phyloP scores from a whole-genome alignment of 257 asterid genomes.

The Solanum acaule region DNA sequence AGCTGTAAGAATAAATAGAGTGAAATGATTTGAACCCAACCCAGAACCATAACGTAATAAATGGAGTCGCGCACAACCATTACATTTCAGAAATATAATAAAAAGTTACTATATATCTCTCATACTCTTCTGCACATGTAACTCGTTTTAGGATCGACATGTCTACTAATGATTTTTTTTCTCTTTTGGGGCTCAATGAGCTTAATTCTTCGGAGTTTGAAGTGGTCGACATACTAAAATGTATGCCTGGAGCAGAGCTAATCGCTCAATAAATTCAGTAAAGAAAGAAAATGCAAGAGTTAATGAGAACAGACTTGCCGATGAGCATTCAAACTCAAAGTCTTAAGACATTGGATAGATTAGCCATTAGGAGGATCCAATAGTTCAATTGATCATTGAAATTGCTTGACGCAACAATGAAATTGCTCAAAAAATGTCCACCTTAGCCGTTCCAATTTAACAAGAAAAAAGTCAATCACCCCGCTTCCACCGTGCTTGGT shows the following conservation, averaged over 20 bases:
- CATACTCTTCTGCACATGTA: not conserved
- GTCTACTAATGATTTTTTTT: not conserved
- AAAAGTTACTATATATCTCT: not conserved
- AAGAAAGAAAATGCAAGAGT: not conserved
- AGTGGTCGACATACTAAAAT: not conserved
- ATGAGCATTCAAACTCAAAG: not conserved
- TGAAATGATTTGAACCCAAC: not conserved
- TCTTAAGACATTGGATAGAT: not conserved
- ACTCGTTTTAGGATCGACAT: not conserved
- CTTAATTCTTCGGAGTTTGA: not conserved
- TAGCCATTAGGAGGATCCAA: not conserved
- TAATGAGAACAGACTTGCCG: not conserved
- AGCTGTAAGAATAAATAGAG: not conserved
- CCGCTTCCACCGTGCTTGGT: not conserved
- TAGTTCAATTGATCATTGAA: not conserved
- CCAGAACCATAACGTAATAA: not conserved
- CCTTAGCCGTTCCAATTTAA: not conserved
- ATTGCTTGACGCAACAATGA: not conserved
- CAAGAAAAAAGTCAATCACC: not conserved
- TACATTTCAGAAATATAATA: not conserved
- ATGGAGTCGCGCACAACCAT: not conserved
- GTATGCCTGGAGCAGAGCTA: not conserved
- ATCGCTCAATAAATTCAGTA: not conserved
- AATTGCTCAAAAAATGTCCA: not conserved
- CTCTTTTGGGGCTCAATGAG: not conserved